These are phyloP conservation scores for Limtongia smithiae DNA, from an alignment of 805 yeast genomes.

Conservation along the genomic window DNA sequence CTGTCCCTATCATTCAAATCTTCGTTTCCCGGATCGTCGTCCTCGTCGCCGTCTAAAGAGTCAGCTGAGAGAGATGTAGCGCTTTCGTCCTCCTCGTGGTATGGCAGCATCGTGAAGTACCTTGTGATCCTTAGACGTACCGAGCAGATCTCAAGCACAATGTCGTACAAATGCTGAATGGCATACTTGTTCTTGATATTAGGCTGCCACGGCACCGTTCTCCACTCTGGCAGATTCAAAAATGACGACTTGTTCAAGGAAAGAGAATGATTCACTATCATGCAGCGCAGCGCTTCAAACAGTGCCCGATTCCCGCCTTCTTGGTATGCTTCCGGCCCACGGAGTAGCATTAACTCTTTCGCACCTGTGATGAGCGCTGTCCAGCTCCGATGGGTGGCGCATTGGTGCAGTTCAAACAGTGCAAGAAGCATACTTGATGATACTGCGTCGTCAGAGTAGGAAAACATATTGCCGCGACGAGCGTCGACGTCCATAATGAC, in stretches of 20 bases:
- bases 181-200: neutral
- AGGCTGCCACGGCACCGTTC: slow-evolving; percentile 5
- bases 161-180: slow-evolving; percentile 2
- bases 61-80: neutral
- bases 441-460: slow-evolving; percentile 5
- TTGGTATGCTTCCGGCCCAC: slow-evolving; percentile 8
- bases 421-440: slow-evolving; percentile 4
- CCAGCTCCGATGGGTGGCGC: slow-evolving; percentile 2
- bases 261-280: neutral
- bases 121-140: neutral
- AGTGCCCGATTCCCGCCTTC: neutral
- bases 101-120: neutral
- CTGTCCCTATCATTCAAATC: too few species aligned
- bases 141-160: neutral
- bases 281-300: slow-evolving; percentile 2
- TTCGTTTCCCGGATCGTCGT: neutral
- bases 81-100: neutral
- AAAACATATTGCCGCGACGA: slow-evolving; percentile 5
- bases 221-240: slow-evolving; percentile 3
- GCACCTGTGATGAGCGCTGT: neutral
- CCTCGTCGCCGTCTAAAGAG: neutral
- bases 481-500: too few species aligned
- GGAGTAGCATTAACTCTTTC: slow-evolving; percentile 1
- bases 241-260: neutral
- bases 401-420: slow-evolving; percentile 6